Evolutionary conservation across 768 basidiomycete genomes (phyloP), one percentile per base, ranked within the genome.

Genomic region (Mycena capillaripes): DNA sequence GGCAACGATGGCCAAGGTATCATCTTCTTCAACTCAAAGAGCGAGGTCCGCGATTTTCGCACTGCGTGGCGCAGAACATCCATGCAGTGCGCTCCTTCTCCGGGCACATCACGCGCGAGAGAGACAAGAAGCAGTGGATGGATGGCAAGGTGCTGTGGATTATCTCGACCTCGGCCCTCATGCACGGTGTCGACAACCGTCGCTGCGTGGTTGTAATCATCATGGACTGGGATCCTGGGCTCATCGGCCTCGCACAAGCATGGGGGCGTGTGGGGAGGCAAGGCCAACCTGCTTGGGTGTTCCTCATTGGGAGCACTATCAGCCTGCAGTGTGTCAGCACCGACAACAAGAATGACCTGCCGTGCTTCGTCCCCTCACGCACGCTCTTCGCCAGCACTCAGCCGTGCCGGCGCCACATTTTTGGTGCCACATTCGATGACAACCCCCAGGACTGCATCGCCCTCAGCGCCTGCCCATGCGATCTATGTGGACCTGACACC

Each of bases 151-250:
- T 4, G 1, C 30, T 2, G 5, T 66, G 64, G 64, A 56, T 66
- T 17, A 16, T 55, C 1, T 17, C 52, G 14, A 66, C 64, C 2
- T 19, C 23, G 1, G 56, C 64, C 1, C 64, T 66, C 4, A 6
- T 42, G 27, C 52, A 55, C 21, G 64, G 64, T 21, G 14, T 66
- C 11, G 64, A 66, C 27, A 66, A 66, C n/a, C 32, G 19, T 6
- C 32, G 19, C 16, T 66, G 64, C 19, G 1, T n/a, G 3, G 38
- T 38, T 2, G 64, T 56, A 27, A 42, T 56, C 14, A 8, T 66
- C 11, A 25, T 32, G 3, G 19, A 44, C 17, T 56, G 12, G 17
- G 38, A 55, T 17, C 64, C 53, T 4, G 53, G 53, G 11, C 53
- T 66, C 11, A 19, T 66, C 10, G 17, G 16, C 9, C 25, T 42